Base-by-base conservation (phyloP, 805 yeast species). In the Yamadazyma ubonensis region DNA sequence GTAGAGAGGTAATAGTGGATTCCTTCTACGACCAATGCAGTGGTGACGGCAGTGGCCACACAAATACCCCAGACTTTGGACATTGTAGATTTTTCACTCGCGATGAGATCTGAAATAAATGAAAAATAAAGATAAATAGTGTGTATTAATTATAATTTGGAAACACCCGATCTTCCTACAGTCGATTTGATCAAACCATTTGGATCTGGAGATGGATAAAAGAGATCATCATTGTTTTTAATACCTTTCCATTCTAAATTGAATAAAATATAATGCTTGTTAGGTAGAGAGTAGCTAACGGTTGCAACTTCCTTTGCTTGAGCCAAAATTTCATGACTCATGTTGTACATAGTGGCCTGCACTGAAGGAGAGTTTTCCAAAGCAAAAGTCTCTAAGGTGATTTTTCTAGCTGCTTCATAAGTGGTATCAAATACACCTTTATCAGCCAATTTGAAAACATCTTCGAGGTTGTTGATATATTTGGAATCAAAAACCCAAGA, bases 291-390 rank as follows among this genome's bases (percentile, higher is more conserved):
- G 63, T 86, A 89, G 38, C 82, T 63, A 25, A 89, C 96, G 31
- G 71, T 71, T 46, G 70, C 75, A 41, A 90, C 71, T 44, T 70
- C 70, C 2, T 80, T 71, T 41, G 78, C 83, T 37, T 54, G 56
- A 36, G 67, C 70, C 57, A 90, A 74, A 48, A 90, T 86, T 47
- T 77, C 79, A 48, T 79, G 73, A 28, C 86, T 75, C 93, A 90
- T 90, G 74, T 88, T 86, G 73, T 78, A 90, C 96, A 90, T 91
- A 43, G 96, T 90, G 33, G 96, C 96, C 70, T 90, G 97, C 33
- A 90, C 97, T 18, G 95, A 85, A n/a, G 96, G 79, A 7, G 96
- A 86, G 63, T 86, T 79, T 64, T 90, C 96, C 36, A 75, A 61
- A 12, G 96, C 96, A 63, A 90, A 90, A 43, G 74, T 72, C 39